Conservation (phyloP, 2,329 filamentous ascomycete species). For the Aspergillus glaucus region DNA sequence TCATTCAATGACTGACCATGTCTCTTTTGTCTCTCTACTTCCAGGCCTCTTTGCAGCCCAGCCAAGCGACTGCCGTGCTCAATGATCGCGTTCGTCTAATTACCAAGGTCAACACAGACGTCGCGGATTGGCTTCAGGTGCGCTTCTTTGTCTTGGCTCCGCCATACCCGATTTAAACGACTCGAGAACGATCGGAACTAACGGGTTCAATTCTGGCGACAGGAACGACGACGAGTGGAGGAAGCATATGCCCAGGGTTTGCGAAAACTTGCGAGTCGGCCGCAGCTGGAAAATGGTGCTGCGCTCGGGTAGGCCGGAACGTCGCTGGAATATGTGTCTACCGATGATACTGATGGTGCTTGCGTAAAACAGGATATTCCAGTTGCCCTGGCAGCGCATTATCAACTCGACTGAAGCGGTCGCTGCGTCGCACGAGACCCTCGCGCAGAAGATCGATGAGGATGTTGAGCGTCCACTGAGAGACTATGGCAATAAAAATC, state of each 20-base stretch:
- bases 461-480: conserved; percentile 83
- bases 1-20: conserved; percentile 4
- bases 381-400: conserved; percentile 83
- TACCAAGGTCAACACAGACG: conserved; percentile 75
- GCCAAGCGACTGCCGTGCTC: conserved; percentile 72
- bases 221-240: conserved; percentile 91
- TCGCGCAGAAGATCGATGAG: conserved; percentile 74
- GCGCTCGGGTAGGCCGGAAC: conserved; percentile 70
- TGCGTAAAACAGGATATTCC: conserved; percentile 64
- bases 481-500: conserved; percentile 62
- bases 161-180: conserved; percentile 10
- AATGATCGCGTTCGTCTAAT: conserved; percentile 86
- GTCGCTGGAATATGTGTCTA: not conserved
- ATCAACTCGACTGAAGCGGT: conserved; percentile 71
- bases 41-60: conserved; percentile 73
- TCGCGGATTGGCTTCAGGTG: conserved; percentile 97
- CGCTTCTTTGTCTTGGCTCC: conserved; percentile 16
- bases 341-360: conserved; percentile 10
- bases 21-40: conserved; percentile 2
- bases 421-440: conserved; percentile 73
- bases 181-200: conserved; percentile 2
- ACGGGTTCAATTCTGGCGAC: conserved; percentile 11
- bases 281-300: conserved; percentile 65
- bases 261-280: conserved; percentile 70
- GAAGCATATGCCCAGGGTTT: conserved; percentile 80